A percentile compares a stretch with the other conserved stretches of the same genome.
These are phyloP conservation scores for Penicillium parvum DNA, from an alignment of 495 filamentous ascomycete species.

Conservation along the genomic window DNA sequence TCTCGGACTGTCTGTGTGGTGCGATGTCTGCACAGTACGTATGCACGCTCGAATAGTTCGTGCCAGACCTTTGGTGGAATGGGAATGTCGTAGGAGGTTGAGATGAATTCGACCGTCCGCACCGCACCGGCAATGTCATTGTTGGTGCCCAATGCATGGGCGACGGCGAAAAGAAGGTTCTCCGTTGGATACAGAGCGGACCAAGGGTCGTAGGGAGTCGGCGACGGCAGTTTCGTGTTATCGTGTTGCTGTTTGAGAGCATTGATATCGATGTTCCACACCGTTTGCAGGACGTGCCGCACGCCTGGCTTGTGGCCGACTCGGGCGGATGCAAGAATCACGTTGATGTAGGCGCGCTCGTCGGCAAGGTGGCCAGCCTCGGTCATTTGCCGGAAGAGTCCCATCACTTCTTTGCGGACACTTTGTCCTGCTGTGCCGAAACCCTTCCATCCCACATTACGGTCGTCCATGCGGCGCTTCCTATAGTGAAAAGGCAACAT, in stretches of 20 bases:
- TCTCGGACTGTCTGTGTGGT: slow-evolving; percentile 12
- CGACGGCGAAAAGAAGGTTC: slow-evolving; percentile 53
- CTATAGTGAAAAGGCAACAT: slow-evolving; percentile 34
- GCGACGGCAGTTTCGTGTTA: slow-evolving; percentile 22
- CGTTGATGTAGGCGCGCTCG: slow-evolving; percentile 51
- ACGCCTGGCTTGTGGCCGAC: slow-evolving; percentile 50
- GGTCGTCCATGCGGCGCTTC: slow-evolving; percentile 21
- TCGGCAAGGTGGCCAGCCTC: slow-evolving; percentile 41
- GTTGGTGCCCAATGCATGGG: slow-evolving; percentile 55
- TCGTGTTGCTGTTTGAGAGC: slow-evolving; percentile 24
- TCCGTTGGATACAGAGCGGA: slow-evolving; percentile 54
- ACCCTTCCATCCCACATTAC: slow-evolving; percentile 25
- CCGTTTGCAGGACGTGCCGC: slow-evolving; percentile 43
- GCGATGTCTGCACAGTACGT: slow-evolving; percentile 39
- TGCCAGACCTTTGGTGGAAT: slow-evolving; percentile 51
- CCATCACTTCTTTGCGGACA: slow-evolving; percentile 31
- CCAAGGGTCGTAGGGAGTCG: slow-evolving; percentile 30
- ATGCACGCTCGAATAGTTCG: slow-evolving; percentile 58
- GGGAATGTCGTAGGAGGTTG: slow-evolving; percentile 48
- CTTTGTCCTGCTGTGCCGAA: slow-evolving; percentile 31
- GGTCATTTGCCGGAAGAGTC: slow-evolving; percentile 50
- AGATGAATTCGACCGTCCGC: slow-evolving; percentile 51
- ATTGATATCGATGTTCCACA: slow-evolving; percentile 58
- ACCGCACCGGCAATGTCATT: slow-evolving; percentile 52
- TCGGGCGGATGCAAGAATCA: slow-evolving; percentile 53